Evolutionary conservation across 768 basidiomycete genomes (phyloP), one percentile per base, ranked within the genome.

Genomic region (Lanmaoa rubissima): DNA sequence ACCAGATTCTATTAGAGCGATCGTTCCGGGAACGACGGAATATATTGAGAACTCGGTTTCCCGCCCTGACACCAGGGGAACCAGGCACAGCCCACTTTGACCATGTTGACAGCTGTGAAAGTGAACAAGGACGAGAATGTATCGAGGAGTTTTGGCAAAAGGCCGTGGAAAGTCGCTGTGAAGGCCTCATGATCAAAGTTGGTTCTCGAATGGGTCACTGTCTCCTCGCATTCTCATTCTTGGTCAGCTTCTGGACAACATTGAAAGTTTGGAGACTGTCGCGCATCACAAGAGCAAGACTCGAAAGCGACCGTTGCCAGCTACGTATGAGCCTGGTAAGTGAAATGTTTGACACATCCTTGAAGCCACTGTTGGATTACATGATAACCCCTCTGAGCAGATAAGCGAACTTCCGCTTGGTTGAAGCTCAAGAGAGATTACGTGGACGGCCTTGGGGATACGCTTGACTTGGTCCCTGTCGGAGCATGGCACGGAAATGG

Each of bases 121-220:
- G 88, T 64, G 76, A 79, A 38, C 76, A 77, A 42, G 88, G 85
- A 14, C 77, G 80, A 53, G 79, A 79, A n/a, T 77, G 70, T 13
- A 78, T 96, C 8, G 81, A 89, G 68, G 79, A 75, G 6, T 96
- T 96, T 70, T 92, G 92, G 83, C 74, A 83, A 65, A 78, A 78
- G 55, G 87, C 90, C 3, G 79, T 93, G 24, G 82, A 84, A 66
- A 86, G 86, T 66, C 84, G 85, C 53, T 90, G 88, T 54, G 94
- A 97, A 71, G 94, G 94, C n/a, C 75, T 96, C 59, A 95, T 97
- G 94, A 81, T 96, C 65, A 97, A 97, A 74, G 88, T 86, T 42
- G 28, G 76, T 45, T 41, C 41, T 56, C 41, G 24, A 39, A 38
- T 10, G 5, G n/a, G 16, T 21, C 31, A 32, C 38, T 34, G n/a